Base-by-base conservation (phyloP, 78 protist genomes). In the Dictyostelium firmibasis region DNA sequence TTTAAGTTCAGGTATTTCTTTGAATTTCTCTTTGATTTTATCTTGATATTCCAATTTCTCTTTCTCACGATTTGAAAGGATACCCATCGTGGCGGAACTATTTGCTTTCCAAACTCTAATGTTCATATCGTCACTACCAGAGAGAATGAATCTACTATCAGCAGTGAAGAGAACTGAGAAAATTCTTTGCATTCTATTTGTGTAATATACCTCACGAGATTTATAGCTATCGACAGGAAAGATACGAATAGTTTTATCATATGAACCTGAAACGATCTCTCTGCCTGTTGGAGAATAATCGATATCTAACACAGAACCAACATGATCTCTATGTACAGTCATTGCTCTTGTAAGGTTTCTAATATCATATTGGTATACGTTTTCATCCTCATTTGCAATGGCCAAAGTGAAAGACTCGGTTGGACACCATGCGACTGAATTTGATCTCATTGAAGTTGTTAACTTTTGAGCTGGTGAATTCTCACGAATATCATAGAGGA, bases 221-320 rank as follows among this genome's bases (percentile, higher is more conserved):
- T 86, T 91, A 41, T 62, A 91, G 25, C n/a, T 53, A 3, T 75
- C 91, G 53, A 29, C 29, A 9, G 67, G 53, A 81, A 81, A 99
- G 82, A 99, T 84, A 33, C 99, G 97, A 16, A 99, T 62, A 33
- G 99, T 95, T 64, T 96, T 75, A 83, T 99, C 99, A 92, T 96
- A 98, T 2, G 98, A 38, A 27, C 98, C 99, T 0, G 99, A 64
- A 4, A 97, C 99, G 14, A 99, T 81, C 91, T 98, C 99, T 3
- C 44, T 18, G 20, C 99, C 99, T 0, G 99, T 98, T 18, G 99
- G 99, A 16, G 98, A 75, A 75, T 88, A 99, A 92, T 98, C 99
- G 10, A 99, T 92, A 44, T 86, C 97, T 44, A 98, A 78, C 20
- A 98, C 99, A 0, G 99, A 95, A 9, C 94, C 84, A 27, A 98